Base-by-base conservation (phyloP, 164 flowering plant genomes). In the Dillenia suffruticosa region DNA sequence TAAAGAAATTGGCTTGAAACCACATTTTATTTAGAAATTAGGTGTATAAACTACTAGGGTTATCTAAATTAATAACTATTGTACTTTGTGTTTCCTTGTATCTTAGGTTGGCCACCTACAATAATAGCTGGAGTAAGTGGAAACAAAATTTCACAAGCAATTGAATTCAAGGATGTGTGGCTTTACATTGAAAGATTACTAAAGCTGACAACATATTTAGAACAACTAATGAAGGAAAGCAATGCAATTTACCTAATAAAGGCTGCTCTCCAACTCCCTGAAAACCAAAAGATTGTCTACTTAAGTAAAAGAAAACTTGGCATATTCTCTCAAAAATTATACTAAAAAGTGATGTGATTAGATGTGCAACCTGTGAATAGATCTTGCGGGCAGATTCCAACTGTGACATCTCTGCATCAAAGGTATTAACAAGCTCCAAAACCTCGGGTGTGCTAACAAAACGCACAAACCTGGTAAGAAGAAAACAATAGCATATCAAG, bases 401-500 rank as follows among this genome's bases (percentile, higher is more conserved):
- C 61, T 95, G 97, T 63, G 97, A 82, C 96, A 92, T 82, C 78
- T 95, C 99, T 26, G 81, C 88, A 78, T 95, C 99, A 61, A 75
- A 77, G 58, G 88, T 87, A 74, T 80, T 86, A 57, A 84, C 96
- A 70, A 84, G 61, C 53, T 92, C 97, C 79, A 91, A 57, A 63
- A 92, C 78, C 70, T 91, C 99, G 0, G 99, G 99, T 46, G 96
- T 92, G 71, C 89, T 89, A 52, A 91, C 97, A 87, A 88, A 95
- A 43, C 87, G 86, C 54, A 90, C 98, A 83, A 93, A 90, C 82
- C 98, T 92, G 76, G 47, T 74, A 69, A 26, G 46, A 68, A 46
- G 16, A 67, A 59, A 32, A 32, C 40, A 32, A 32, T 32, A 32
- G 7, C 40, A 32, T 32, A 32, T 32, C 40, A 32, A 32, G 40